Evolutionary conservation across 2,329 filamentous ascomycete genomes (phyloP), one percentile per base, ranked within the genome.

Genomic region (Aspergillus oerlinghausenensis): DNA sequence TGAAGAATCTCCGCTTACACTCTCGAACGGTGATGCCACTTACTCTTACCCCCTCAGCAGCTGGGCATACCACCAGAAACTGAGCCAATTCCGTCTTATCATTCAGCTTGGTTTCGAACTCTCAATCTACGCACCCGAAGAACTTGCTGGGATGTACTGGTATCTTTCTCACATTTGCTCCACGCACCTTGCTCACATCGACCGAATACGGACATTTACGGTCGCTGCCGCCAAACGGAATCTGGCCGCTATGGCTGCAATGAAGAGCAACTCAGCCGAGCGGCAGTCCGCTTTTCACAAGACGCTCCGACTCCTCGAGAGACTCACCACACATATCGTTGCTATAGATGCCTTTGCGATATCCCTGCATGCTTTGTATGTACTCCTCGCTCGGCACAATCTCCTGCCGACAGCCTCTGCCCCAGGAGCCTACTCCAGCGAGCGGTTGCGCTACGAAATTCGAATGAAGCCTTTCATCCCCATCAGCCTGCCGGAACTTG

Each of bases 101-200:
- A 82, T 97, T 17, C 89, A 97, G 68, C 84, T 97, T 32, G 94
- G 95, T 11, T 97, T 99, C 71, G 94, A 99, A 73, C 86, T 97
- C 11, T 88, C 93, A 47, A 84, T 96, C 9, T 97, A 97, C 73
- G 86, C 93, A 53, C 82, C 86, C 0, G 88, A 96, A 70, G 94
- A 99, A 72, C 80, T 94, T 9, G 83, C 86, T 0, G 86, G 85
- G 25, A 96, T 97, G 89, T 97, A 97, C 73, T 94, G 89, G 86
- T 92, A 96, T 71, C 77, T 96, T 60, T 84, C 89, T 63, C 84
- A 90, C 75, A 77, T 95, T 57, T 79, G 88, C 67, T 83, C 86
- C 69, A 84, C 88, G 55, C 80, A 88, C 59, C 75, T 85, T 49
- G 81, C 85, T 68, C 85, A 97, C 66, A 76, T 88, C 25, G 87